Evolutionary conservation across 73 alveolate genomes (phyloP).

Genomic region (Effrenium voratum): DNA sequence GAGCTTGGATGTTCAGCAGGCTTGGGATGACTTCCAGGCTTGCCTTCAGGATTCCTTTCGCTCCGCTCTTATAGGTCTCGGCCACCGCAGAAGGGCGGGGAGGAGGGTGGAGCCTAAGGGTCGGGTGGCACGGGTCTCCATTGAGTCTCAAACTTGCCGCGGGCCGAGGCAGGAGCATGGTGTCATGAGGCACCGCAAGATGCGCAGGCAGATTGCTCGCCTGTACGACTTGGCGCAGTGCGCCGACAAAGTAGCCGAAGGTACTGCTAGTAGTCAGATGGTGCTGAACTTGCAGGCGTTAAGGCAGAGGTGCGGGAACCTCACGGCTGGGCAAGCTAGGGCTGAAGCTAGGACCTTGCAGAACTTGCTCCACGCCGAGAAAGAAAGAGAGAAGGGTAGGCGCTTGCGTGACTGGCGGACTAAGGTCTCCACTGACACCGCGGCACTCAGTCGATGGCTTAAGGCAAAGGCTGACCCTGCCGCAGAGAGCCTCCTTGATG

Average conservation of each 20-base stretch:
- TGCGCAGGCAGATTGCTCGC: neutral
- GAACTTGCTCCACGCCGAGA: neutral
- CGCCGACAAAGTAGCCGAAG: neutral
- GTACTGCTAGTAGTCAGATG: neutral
- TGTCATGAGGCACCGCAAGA: neutral
- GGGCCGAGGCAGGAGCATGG: neutral
- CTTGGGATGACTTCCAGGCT: neutral
- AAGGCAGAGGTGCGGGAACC: neutral
- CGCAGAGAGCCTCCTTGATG: neutral
- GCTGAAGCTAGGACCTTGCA: neutral
- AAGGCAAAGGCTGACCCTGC: neutral
- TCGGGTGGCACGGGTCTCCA: neutral
- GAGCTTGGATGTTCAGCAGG: neutral
- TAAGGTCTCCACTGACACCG: neutral
- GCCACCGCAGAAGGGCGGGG: neutral
- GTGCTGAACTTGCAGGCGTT: neutral
- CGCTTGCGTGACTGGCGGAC: neutral
- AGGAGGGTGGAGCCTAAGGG: neutral
- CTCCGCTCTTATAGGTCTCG: neutral
- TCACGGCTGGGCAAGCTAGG: neutral
- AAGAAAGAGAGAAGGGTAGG: neutral
- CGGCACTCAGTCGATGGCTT: neutral
- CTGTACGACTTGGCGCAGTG: neutral
- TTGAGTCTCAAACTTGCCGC: neutral
- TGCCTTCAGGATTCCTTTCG: neutral